These are phyloP conservation scores for Vanrija sp. DNA, from an alignment of 1,284 basidiomycete genomes.

Conservation along the genomic window DNA sequence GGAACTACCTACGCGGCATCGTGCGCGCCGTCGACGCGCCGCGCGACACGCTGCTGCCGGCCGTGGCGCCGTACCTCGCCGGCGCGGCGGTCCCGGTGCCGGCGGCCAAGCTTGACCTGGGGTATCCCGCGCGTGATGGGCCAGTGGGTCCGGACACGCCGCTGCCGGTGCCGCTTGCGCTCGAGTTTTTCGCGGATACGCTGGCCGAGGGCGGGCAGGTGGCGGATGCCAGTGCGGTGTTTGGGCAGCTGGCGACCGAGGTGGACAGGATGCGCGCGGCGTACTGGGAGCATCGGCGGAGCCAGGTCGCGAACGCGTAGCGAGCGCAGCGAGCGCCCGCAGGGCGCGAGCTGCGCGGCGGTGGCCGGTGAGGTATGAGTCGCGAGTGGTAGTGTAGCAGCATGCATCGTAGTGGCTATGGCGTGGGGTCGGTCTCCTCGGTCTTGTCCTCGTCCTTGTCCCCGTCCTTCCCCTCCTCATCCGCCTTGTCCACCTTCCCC, in stretches of 20 bases:
- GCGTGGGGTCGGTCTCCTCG: no score
- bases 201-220: constrained; percentile 57
- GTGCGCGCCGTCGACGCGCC: constrained; percentile 42
- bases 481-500: no score
- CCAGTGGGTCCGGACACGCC: constrained; percentile 60
- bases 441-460: no score
- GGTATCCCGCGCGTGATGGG: constrained; percentile 39
- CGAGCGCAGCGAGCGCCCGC: no score
- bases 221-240: constrained; percentile 59
- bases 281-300: constrained; percentile 39
- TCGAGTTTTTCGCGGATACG: constrained; percentile 82
- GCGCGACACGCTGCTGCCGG: constrained; percentile 57
- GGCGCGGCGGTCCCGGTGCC: constrained; percentile 26
- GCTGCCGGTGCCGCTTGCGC: constrained; percentile 67
- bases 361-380: no score
- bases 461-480: no score
- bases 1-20: constrained; percentile 83
- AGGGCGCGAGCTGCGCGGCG: no score
- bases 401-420: no score
- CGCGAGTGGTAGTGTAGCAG: no score
- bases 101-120: constrained; percentile 29
- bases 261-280: constrained; percentile 65
- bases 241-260: constrained; percentile 64
- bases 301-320: constrained; percentile 20
- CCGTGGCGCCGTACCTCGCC: constrained; percentile 62